Evolutionary conservation across 345 rosid species (phyloP).

Genomic region (Rhodamnia rubescens): DNA sequence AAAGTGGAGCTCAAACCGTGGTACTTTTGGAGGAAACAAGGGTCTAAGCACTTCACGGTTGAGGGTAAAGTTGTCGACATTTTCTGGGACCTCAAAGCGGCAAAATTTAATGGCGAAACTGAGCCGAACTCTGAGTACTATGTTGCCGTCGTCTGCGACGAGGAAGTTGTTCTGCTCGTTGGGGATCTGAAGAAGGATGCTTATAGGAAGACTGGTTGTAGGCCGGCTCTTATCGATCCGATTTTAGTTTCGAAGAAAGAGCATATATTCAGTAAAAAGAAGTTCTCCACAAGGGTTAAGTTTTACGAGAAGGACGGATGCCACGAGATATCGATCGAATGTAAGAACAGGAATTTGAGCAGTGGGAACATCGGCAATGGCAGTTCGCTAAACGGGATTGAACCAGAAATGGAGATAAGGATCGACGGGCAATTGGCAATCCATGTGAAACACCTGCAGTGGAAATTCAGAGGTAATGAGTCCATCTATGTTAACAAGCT

Average conservation of each 20-base stretch:
- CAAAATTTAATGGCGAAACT: conserved; percentile 58
- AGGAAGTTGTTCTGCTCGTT: conserved; percentile 67
- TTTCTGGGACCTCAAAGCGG: conserved; percentile 56
- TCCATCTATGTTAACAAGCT: conserved; percentile 33
- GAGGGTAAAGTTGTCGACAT: conserved; percentile 46
- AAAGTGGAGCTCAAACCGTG: conserved; percentile 69
- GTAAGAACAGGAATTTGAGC: conserved; percentile 18
- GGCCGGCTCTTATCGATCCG: conserved; percentile 63
- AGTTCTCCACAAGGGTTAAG: conserved; percentile 35
- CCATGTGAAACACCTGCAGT: conserved; percentile 62
- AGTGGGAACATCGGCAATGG: neutral
- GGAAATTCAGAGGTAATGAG: conserved; percentile 78
- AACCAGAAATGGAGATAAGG: conserved; percentile 58
- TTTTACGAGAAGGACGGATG: conserved; percentile 37
- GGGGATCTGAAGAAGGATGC: conserved; percentile 83
- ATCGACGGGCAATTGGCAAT: conserved; percentile 50
- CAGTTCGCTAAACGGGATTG: conserved; percentile 11
- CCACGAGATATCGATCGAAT: conserved; percentile 58
- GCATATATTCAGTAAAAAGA: conserved; percentile 57
- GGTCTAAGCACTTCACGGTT: conserved; percentile 34
- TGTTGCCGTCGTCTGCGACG: conserved; percentile 69
- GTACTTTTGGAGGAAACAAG: conserved; percentile 77
- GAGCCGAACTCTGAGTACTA: conserved; percentile 59
- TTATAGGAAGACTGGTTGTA: conserved; percentile 47
- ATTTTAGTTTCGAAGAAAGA: conserved; percentile 54